Percentiles rank a stretch among this genome's conserved stretches.
These are phyloP conservation scores for Posidonia australis DNA, from an alignment of 106 monocot species.

Conservation along the genomic window DNA sequence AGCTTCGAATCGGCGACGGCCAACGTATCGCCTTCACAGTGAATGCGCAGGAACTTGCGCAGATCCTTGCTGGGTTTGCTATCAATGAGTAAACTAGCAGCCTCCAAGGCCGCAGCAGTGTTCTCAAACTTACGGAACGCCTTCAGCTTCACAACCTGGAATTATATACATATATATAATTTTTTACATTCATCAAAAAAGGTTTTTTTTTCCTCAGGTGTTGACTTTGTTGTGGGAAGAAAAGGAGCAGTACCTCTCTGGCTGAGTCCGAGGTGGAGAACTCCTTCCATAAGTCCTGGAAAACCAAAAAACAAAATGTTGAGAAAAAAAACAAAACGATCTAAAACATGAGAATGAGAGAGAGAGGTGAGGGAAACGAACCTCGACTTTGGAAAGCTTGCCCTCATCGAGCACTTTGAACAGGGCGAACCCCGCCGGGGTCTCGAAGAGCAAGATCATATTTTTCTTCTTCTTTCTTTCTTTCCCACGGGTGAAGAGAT, in stretches of 20 bases:
- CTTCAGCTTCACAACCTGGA: slow-evolving; percentile 75
- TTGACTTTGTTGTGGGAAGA: not conserved
- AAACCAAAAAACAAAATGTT: not conserved
- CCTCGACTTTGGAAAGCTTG: slow-evolving; percentile 29
- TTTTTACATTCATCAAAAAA: not conserved
- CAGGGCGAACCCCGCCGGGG: slow-evolving; percentile 32
- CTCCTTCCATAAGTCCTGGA: slow-evolving; percentile 79
- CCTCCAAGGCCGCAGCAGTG: slow-evolving; percentile 66
- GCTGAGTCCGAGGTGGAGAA: slow-evolving; percentile 58
- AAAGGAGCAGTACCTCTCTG: slow-evolving; percentile 33
- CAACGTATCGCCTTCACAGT: slow-evolving; percentile 73
- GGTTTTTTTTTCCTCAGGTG: not conserved
- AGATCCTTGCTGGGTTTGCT: slow-evolving; percentile 88
- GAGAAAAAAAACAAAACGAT: not conserved
- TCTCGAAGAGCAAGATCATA: slow-evolving; percentile 25
- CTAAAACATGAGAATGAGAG: not conserved
- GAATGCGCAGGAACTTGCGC: slow-evolving; percentile 67
- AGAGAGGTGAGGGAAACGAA: slow-evolving; percentile 1
- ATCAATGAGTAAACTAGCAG: slow-evolving; percentile 73
- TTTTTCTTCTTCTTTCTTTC: too few relatives aligned
- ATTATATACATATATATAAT: not conserved
- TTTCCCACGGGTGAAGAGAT: too few relatives aligned
- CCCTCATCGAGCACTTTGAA: slow-evolving; percentile 35
- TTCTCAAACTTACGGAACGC: slow-evolving; percentile 95
- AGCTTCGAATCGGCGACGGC: slow-evolving; percentile 96